These are phyloP conservation scores for Diplotaxis tenuifolia DNA, from an alignment of 345 rosid species.

Conservation along the genomic window DNA sequence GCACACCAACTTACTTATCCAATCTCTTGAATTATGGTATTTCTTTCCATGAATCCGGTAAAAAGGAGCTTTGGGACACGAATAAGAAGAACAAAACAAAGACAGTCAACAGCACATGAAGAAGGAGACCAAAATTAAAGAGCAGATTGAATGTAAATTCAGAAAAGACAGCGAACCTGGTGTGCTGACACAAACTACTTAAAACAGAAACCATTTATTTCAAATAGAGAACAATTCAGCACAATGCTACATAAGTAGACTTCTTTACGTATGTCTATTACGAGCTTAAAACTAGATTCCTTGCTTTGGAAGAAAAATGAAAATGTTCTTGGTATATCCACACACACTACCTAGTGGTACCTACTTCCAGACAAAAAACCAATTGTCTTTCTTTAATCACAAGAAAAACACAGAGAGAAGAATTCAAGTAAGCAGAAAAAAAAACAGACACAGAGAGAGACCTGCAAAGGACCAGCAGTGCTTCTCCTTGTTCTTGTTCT, in stretches of 20 bases:
- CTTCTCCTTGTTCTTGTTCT: constrained; percentile 36
- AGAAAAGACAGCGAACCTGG: too few species aligned
- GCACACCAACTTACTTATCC: constrained; percentile 95
- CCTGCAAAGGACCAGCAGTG: constrained; percentile 54
- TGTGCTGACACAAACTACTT: too few species aligned
- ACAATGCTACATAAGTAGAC: too few species aligned
- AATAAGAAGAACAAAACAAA: too few species aligned
- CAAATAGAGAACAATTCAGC: neutral
- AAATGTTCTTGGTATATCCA: constrained; percentile 81
- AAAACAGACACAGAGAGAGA: constrained; percentile 32
- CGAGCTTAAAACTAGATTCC: too few species aligned
- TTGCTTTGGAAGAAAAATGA: too few species aligned
- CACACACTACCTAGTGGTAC: constrained; percentile 84
- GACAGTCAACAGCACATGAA: constrained; percentile 60
- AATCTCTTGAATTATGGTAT: constrained; percentile 75
- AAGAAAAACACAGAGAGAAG: too few species aligned
- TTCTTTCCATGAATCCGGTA: constrained; percentile 83
- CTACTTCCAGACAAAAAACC: too few species aligned
- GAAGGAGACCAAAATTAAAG: neutral
- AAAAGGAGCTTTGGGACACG: constrained; percentile 76
- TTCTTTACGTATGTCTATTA: too few species aligned
- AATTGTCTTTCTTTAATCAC: too few species aligned
- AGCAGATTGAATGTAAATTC: constrained; percentile 10
- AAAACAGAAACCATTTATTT: too few species aligned
- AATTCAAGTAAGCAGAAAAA: too few species aligned